Conservation (phyloP, 2,329 filamentous ascomycete genomes). For the Scortechinia acanthostroma region DNA sequence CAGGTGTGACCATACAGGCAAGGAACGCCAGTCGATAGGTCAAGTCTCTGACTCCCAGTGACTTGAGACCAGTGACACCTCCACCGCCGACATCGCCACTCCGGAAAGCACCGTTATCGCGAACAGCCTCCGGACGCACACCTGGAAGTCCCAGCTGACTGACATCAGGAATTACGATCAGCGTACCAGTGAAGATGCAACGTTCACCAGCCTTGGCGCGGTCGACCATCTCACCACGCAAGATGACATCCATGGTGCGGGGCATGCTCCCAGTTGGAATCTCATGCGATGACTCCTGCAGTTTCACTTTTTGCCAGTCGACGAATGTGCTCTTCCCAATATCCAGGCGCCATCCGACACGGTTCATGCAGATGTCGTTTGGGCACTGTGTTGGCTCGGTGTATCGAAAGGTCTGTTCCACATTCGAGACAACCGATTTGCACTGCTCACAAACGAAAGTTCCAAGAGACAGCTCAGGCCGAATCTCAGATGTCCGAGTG, state of each 20-base stretch:
- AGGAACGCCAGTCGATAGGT: conserved; percentile 96
- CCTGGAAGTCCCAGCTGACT: conserved; percentile 90
- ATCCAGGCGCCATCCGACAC: conserved; percentile 89
- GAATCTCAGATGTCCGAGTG: conserved; percentile 91
- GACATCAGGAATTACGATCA: conserved; percentile 95
- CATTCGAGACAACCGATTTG: conserved; percentile 75
- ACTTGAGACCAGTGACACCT: conserved; percentile 82
- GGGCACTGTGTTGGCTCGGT: conserved; percentile 95
- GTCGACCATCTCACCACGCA: conserved; percentile 95
- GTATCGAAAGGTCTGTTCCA: conserved; percentile 96
- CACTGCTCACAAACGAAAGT: conserved; percentile 90
- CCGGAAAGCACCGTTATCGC: conserved; percentile 71
- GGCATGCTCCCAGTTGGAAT: conserved; percentile 99
- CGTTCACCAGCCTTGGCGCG: conserved; percentile 95
- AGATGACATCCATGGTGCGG: conserved; percentile 90
- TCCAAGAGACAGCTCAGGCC: conserved; percentile 83
- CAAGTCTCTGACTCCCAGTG: conserved; percentile 86
- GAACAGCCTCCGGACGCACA: conserved; percentile 71
- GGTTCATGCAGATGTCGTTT: conserved; percentile 79
- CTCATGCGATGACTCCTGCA: conserved; percentile 96
- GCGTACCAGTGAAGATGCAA: conserved; percentile 90
- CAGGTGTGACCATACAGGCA: conserved; percentile 89
- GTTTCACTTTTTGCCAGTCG: conserved; percentile 97
- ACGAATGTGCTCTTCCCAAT: conserved; percentile 96
- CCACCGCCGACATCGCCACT: conserved; percentile 75